Evolutionary conservation across 2,329 filamentous ascomycete species (phyloP).

Genomic region (Alternaria panax): DNA sequence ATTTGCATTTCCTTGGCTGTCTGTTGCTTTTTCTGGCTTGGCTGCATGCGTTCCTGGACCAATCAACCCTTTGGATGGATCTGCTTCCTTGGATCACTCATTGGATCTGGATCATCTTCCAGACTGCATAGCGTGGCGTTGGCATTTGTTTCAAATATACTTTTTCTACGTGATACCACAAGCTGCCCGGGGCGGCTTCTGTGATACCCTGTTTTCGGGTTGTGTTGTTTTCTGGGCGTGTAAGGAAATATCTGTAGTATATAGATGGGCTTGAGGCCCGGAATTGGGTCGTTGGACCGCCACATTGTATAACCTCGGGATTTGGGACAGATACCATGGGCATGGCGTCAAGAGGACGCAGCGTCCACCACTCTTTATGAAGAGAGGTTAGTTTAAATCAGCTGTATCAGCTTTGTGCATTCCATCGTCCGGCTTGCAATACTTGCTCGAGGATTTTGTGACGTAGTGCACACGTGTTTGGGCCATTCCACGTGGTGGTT

Average conservation of each 20-base stretch:
- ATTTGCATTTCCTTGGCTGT: conserved; percentile 14
- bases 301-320: conserved; percentile 7
- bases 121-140: conserved; percentile 40
- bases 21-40: conserved; percentile 26
- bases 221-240: conserved; percentile 6
- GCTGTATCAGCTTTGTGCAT: conserved; percentile 21
- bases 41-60: conserved; percentile 26
- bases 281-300: conserved; percentile 4
- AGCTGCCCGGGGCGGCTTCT: conserved; percentile 26
- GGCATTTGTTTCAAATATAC: conserved; percentile 18
- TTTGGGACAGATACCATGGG: conserved; percentile 13
- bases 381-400: conserved; percentile 34
- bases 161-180: conserved; percentile 36
- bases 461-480: background rate
- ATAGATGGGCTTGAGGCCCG: conserved; percentile 6
- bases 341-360: conserved; percentile 5
- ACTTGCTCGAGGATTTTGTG: background rate
- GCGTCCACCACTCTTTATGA: conserved; percentile 2
- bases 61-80: conserved; percentile 4
- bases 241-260: conserved; percentile 10
- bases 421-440: background rate
- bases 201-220: conserved; percentile 28
- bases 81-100: background rate
- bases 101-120: conserved; percentile 9
- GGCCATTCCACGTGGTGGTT: background rate